Conservation (phyloP, 2,329 filamentous ascomycete genomes). For the Colletotrichum viniferum region DNA sequence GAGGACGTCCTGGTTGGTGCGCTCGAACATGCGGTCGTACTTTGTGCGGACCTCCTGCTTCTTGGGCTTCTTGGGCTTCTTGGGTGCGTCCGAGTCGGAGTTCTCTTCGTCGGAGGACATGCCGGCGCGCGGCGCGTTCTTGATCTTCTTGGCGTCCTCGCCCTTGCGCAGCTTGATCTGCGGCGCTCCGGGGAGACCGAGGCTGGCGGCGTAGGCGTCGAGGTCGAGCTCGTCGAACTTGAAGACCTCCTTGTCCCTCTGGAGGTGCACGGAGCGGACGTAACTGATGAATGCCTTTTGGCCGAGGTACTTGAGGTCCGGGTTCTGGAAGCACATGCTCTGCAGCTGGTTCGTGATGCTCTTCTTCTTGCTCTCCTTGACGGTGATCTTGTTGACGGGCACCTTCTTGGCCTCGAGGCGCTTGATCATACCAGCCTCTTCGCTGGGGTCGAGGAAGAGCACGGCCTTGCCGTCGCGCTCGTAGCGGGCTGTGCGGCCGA, state of each 20-base stretch:
- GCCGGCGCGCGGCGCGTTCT: slow-evolving; percentile 79
- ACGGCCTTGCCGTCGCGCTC: slow-evolving; percentile 87
- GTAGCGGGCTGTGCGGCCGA: slow-evolving; percentile 93
- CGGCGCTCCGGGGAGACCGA: slow-evolving; percentile 89
- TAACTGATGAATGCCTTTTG: slow-evolving; percentile 97
- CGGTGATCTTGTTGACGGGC: slow-evolving; percentile 83
- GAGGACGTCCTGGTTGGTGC: slow-evolving; percentile 92
- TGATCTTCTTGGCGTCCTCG: slow-evolving; percentile 82
- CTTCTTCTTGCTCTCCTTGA: slow-evolving; percentile 87
- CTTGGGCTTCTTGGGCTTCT: slow-evolving; percentile 60
- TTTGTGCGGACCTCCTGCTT: slow-evolving; percentile 85
- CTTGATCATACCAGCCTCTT: slow-evolving; percentile 90
- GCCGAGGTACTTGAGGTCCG: slow-evolving; percentile 90
- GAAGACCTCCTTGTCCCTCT: slow-evolving; percentile 92
- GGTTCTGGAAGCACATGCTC: slow-evolving; percentile 94
- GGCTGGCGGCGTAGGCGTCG: slow-evolving; percentile 82
- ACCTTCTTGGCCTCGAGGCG: slow-evolving; percentile 89
- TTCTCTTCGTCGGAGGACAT: slow-evolving; percentile 69
- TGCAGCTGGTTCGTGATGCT: slow-evolving; percentile 85
- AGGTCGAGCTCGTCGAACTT: slow-evolving; percentile 81
- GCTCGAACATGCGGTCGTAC: slow-evolving; percentile 97
- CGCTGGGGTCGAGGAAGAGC: slow-evolving; percentile 88
- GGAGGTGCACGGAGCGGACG: slow-evolving; percentile 80
- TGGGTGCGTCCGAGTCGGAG: slow-evolving; percentile 48
- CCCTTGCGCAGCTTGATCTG: slow-evolving; percentile 94